Evolutionary conservation across 306 rosid genomes (phyloP).

Genomic region (Quercus parvula): DNA sequence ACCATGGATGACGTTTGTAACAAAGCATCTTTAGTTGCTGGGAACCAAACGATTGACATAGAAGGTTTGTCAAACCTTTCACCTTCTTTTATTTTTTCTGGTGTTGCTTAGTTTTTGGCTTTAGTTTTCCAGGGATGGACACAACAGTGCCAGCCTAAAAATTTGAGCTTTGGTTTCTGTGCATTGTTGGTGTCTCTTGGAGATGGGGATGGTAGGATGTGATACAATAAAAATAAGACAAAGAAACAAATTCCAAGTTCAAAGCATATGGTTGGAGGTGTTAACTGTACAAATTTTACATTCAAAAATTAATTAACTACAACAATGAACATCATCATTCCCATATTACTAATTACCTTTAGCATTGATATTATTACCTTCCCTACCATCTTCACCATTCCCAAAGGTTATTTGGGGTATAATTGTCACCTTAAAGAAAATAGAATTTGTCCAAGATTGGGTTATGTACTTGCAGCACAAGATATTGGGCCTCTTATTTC

Average conservation of each 20-base stretch:
- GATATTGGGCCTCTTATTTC: no score
- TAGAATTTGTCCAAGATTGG: no score
- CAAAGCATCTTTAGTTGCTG: slow-evolving; percentile 30
- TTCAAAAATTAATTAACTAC: background rate
- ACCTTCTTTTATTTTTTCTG: background rate
- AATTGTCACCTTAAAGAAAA: no score
- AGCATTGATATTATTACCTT: no score
- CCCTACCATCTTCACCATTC: no score
- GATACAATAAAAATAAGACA: background rate
- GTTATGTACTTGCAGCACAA: no score
- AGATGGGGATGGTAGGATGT: background rate
- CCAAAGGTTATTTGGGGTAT: no score
- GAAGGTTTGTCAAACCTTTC: slow-evolving; percentile 60
- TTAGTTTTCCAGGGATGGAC: background rate
- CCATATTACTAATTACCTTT: no score
- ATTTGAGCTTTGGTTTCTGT: background rate
- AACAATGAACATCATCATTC: no score
- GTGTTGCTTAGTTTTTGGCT: background rate
- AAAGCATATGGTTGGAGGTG: background rate
- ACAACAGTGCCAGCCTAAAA: background rate
- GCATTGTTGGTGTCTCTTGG: background rate
- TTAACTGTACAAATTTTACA: background rate
- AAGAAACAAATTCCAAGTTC: no score
- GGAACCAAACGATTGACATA: slow-evolving; percentile 41
- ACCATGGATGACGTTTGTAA: slow-evolving; percentile 16